phyloP scores from a whole-genome alignment of 805 yeast species.

The Candida odintsovae region DNA sequence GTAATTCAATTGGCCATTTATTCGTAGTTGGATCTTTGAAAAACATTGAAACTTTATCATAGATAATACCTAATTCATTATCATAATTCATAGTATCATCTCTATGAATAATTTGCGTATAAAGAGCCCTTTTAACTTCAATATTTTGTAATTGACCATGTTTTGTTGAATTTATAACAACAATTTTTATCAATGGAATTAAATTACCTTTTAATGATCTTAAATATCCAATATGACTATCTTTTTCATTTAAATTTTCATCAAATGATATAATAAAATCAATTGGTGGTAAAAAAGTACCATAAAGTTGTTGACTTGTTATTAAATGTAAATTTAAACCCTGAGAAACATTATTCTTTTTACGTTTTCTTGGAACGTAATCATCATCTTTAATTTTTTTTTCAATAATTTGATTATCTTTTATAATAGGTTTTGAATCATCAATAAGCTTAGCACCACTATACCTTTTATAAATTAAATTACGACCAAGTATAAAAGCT shows the following conservation, averaged over 20 bases:
- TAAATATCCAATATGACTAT: slow-evolving; percentile 25
- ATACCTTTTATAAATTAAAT: slow-evolving; percentile 40
- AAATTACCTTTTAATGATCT: slow-evolving; percentile 13
- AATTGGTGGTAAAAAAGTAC: slow-evolving; percentile 27
- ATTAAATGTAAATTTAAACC: slow-evolving; percentile 35
- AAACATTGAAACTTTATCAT: slow-evolving; percentile 6
- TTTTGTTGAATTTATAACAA: slow-evolving; percentile 40
- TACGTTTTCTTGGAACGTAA: slow-evolving; percentile 14
- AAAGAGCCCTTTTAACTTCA: slow-evolving; percentile 8
- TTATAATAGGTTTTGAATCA: slow-evolving; percentile 15
- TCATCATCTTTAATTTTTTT: slow-evolving; percentile 23
- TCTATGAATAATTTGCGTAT: slow-evolving; percentile 21
- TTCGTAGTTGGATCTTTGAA: slow-evolving; percentile 6
- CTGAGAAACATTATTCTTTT: slow-evolving; percentile 7
- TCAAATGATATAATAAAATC: slow-evolving; percentile 45
- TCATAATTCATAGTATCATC: slow-evolving; percentile 13
- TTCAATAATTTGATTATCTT: slow-evolving; percentile 23
- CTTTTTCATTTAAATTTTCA: slow-evolving; percentile 29
- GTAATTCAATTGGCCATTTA: slow-evolving; percentile 11
- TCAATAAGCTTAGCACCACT: neutral
- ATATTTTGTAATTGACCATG: slow-evolving; percentile 24
- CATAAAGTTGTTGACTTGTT: slow-evolving; percentile 38
- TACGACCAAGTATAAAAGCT: slow-evolving; percentile 69
- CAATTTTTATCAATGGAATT: slow-evolving; percentile 42
- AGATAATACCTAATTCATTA: slow-evolving; percentile 12